Base-by-base conservation (phyloP, 2,329 filamentous ascomycete species). In the Penicillium frequentans region DNA sequence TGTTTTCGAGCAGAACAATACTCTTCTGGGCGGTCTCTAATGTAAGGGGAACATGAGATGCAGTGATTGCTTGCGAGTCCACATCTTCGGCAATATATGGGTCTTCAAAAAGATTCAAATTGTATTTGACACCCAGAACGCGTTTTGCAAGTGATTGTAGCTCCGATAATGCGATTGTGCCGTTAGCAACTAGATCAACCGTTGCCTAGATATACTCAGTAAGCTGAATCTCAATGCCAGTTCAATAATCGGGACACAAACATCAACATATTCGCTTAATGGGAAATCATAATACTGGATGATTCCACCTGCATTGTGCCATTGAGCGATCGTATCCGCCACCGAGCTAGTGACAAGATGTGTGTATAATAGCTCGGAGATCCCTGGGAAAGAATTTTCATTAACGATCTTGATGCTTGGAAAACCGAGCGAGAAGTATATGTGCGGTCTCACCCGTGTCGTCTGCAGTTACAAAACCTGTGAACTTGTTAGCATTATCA, bases 231-330 rank as follows among this genome's bases (percentile, higher is more conserved):
- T 1, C 5, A 19, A 11, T n/a, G 0, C 8, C 3, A n/a, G 8
- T n/a, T 19, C 35, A 10, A 10, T 1, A 9, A 3, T 9, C 6
- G 16, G 35, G 35, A n/a, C 5, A 21, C 60, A 42, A 16, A 62
- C 64, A 46, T 77, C 73, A 26, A 78, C 64, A 43, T 74, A 77
- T 8, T 67, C 63, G 11, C 75, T 71, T 14, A 80, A 56, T 2
- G 76, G 70, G 56, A 76, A 79, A 57, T 79, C 77, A 47, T 80
- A 80, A 55, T 75, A 80, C 50, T 79, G 77, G 2, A 79, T 64
- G 75, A 79, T 79, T 1, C 76, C 75, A 33, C 77, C 77, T 3
- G 75, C 75, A 52, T 77, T 77, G 52, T 77, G 77, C 76, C 76
- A 80, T 47, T 80, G 77, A 3, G 63, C 64, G 33, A 80, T 76